phyloP scores from a whole-genome alignment of 495 filamentous ascomycete genomes.

The Penicillium desertorum region DNA sequence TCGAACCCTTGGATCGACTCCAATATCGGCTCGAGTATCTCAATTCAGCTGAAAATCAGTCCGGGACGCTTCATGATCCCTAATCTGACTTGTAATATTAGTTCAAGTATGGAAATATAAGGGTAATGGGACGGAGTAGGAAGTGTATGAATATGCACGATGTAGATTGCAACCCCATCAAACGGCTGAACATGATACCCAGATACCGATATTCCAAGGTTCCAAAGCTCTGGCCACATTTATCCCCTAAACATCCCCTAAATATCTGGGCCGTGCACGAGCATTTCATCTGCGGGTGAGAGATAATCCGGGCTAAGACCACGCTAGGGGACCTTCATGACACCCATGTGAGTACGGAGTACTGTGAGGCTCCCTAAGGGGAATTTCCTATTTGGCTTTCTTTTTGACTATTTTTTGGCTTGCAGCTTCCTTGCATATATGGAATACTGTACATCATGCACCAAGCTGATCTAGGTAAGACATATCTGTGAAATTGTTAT shows the following conservation, averaged over 20 bases:
- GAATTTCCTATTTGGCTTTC: background rate
- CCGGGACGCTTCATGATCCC: background rate
- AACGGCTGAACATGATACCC: background rate
- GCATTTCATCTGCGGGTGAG: slow-evolving; percentile 21
- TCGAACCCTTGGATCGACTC: slow-evolving; percentile 13
- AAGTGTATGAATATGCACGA: background rate
- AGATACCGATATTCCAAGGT: slow-evolving; percentile 3
- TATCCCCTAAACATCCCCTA: background rate
- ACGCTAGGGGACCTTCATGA: slow-evolving; percentile 9
- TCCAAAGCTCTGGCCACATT: slow-evolving; percentile 7
- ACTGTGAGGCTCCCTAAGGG: background rate
- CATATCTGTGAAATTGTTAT: slow-evolving; percentile 13
- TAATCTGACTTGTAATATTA: background rate
- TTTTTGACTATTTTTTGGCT: background rate
- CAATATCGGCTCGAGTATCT: slow-evolving; percentile 8
- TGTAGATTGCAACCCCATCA: background rate
- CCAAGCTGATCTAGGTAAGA: slow-evolving; percentile 11
- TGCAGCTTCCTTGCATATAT: background rate
- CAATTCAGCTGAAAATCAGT: slow-evolving; percentile 9
- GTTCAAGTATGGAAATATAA: background rate
- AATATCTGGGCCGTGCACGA: slow-evolving; percentile 11
- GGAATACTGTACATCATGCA: slow-evolving; percentile 1
- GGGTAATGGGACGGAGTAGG: background rate
- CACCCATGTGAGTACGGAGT: background rate
- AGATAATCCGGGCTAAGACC: slow-evolving; percentile 14